phyloP scores from a whole-genome alignment of 768 basidiomycete species.

The Lyophyllum shimeji region DNA sequence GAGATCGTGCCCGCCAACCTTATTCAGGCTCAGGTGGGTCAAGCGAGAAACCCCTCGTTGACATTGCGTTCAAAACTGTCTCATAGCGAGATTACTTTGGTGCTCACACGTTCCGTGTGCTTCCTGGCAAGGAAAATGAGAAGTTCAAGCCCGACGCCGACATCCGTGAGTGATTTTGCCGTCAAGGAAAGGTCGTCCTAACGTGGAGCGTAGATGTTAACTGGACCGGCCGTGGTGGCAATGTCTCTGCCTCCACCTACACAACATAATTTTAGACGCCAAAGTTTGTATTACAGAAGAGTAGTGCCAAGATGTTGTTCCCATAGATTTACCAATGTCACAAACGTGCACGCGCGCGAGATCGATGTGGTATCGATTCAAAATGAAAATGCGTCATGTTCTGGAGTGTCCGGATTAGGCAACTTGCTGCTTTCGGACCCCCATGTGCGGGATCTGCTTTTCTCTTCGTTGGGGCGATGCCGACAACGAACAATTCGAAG shows the following conservation, averaged over 20 bases:
- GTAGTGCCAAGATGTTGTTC: neutral
- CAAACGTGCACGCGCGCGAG: constrained; percentile 4
- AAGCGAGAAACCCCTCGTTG: neutral
- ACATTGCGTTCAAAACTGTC: neutral
- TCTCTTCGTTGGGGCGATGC: constrained; percentile 27
- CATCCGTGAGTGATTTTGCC: constrained; percentile 67
- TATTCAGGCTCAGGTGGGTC: constrained; percentile 82
- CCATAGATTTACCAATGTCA: constrained; percentile 11
- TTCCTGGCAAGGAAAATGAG: constrained; percentile 88
- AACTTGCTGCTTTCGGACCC: constrained; percentile 14
- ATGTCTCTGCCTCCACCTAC: constrained; percentile 89
- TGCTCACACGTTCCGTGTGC: constrained; percentile 95
- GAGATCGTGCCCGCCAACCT: constrained; percentile 93
- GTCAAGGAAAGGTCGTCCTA: constrained; percentile 6
- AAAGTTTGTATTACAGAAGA: constrained; percentile 9
- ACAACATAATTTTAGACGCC: constrained; percentile 37
- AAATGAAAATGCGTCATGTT: neutral
- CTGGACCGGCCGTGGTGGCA: constrained; percentile 98
- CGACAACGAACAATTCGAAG: constrained; percentile 20
- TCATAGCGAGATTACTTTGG: constrained; percentile 95
- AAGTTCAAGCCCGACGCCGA: constrained; percentile 79
- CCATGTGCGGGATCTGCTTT: constrained; percentile 76
- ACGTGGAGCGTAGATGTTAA: constrained; percentile 69
- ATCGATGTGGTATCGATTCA: constrained; percentile 11
- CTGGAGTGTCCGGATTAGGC: neutral